Percentiles rank a stretch among this genome's conserved stretches.
Evolutionary conservation across 176 grass and related monocot genomes (phyloP).

Genomic region (Alloteropsis semialata): DNA sequence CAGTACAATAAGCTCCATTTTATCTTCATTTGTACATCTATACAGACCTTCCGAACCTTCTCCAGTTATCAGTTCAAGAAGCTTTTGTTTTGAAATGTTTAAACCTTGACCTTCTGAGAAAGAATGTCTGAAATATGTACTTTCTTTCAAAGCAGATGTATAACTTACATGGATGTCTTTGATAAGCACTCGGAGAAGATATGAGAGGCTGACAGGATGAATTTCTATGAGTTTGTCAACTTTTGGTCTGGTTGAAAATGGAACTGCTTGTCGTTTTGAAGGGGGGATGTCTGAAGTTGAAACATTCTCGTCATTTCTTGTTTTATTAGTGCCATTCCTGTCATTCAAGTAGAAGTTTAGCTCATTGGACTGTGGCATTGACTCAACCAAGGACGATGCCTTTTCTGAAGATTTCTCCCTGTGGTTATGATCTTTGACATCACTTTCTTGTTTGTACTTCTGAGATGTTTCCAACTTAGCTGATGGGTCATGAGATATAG

Average conservation of each 20-base stretch:
- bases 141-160: conserved; percentile 52
- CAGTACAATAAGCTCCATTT: conserved; percentile 48
- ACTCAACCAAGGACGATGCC: conserved; percentile 47
- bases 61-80: conserved; percentile 54
- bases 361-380: conserved; percentile 47
- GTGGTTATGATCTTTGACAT: conserved; percentile 22
- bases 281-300: conserved; percentile 16
- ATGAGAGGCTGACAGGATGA: conserved; percentile 57
- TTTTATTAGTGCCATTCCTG: conserved; percentile 42
- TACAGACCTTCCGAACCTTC: conserved; percentile 32
- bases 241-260: conserved; percentile 21
- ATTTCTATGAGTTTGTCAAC: conserved; percentile 44
- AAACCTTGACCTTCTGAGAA: conserved; percentile 37
- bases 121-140: conserved; percentile 35
- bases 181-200: conserved; percentile 48
- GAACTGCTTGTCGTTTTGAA: conserved; percentile 43
- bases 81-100: conserved; percentile 62
- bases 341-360: conserved; percentile 77
- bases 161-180: conserved; percentile 44
- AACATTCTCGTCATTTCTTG: conserved; percentile 14
- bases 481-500: conserved; percentile 31
- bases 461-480: conserved; percentile 29
- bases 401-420: conserved; percentile 43
- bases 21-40: conserved; percentile 34
- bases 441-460: conserved; percentile 31